These are phyloP conservation scores for Phytophthora hibernalis DNA, from an alignment of 352 stramenopile species.

Conservation along the genomic window DNA sequence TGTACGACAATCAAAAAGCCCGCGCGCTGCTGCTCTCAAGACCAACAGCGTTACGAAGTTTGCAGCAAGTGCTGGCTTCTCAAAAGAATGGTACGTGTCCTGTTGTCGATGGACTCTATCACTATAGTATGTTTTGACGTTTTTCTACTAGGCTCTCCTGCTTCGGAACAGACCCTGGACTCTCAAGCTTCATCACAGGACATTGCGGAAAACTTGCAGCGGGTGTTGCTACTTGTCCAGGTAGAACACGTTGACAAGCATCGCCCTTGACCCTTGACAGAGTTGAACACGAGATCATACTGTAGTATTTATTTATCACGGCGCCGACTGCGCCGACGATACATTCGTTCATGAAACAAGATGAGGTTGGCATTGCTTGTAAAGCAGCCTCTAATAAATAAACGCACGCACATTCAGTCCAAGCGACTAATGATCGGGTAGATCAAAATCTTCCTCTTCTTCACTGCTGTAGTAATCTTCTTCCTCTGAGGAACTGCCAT, in stretches of 20 bases:
- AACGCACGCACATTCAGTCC: background rate
- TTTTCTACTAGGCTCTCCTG: conserved; percentile 1
- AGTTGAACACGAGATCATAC: conserved; percentile 8
- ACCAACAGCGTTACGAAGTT: conserved; percentile 34
- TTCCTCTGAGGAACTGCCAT: conserved; percentile 57
- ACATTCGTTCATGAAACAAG: conserved; percentile 10
- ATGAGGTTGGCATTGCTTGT: background rate
- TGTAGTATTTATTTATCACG: conserved; percentile 38
- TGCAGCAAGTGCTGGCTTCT: conserved; percentile 41
- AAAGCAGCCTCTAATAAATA: conserved; percentile 38
- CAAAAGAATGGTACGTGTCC: conserved; percentile 25
- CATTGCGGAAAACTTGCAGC: conserved; percentile 35
- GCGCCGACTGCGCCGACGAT: background rate
- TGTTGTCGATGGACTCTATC: background rate
- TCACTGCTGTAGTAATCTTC: conserved; percentile 47
- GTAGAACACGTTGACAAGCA: too few species aligned
- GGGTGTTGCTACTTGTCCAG: conserved; percentile 38
- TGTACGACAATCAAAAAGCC: conserved; percentile 75
- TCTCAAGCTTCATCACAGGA: conserved; percentile 6
- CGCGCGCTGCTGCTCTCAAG: conserved; percentile 47
- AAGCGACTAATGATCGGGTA: conserved; percentile 10
- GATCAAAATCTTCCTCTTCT: conserved; percentile 39
- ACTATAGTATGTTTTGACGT: background rate
- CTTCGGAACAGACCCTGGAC: background rate
- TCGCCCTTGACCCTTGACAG: background rate